A percentile compares a stretch with the other conserved stretches of the same genome.
Conservation (phyloP, 1,139 yeast genomes). For the Pichia sp. region DNA sequence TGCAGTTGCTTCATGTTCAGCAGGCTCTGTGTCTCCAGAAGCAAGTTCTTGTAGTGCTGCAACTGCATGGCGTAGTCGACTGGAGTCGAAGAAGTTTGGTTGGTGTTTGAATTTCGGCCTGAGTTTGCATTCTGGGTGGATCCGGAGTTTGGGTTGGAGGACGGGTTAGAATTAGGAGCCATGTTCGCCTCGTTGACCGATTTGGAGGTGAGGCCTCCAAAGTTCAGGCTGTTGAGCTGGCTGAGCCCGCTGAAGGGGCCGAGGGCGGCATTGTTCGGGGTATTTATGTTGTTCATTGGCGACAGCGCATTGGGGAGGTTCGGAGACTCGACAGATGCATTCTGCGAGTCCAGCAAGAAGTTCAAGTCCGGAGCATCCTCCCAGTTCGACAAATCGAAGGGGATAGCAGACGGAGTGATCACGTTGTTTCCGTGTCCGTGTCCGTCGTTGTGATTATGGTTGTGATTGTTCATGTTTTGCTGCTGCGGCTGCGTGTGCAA, state of each 20-base stretch:
- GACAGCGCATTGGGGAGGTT: conserved; percentile 21
- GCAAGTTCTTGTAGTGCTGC: conserved; percentile 31
- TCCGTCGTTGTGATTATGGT: not conserved
- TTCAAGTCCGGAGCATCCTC: conserved; percentile 27
- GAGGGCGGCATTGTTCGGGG: not conserved
- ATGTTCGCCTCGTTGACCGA: not conserved
- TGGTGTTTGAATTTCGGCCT: not conserved
- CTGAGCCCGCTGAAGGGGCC: not conserved
- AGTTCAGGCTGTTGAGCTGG: not conserved
- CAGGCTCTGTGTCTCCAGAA: conserved; percentile 28
- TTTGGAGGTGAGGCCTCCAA: not conserved
- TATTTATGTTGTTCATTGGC: conserved; percentile 18
- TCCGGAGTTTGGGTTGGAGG: not conserved
- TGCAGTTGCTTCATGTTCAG: conserved; percentile 18
- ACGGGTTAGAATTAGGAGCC: conserved; percentile 12
- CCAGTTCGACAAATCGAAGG: conserved; percentile 29
- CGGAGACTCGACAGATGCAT: conserved; percentile 20
- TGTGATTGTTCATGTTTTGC: not conserved
- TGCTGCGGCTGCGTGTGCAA: not conserved
- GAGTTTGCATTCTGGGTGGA: conserved; percentile 7
- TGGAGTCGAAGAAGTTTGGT: conserved; percentile 19
- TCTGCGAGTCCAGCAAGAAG: conserved; percentile 22
- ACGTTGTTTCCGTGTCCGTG: conserved; percentile 1
- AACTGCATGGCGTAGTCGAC: conserved; percentile 29
- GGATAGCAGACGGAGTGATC: conserved; percentile 15